These are phyloP conservation scores for Saraca asoca DNA, from an alignment of 331 rosid species.

Conservation along the genomic window DNA sequence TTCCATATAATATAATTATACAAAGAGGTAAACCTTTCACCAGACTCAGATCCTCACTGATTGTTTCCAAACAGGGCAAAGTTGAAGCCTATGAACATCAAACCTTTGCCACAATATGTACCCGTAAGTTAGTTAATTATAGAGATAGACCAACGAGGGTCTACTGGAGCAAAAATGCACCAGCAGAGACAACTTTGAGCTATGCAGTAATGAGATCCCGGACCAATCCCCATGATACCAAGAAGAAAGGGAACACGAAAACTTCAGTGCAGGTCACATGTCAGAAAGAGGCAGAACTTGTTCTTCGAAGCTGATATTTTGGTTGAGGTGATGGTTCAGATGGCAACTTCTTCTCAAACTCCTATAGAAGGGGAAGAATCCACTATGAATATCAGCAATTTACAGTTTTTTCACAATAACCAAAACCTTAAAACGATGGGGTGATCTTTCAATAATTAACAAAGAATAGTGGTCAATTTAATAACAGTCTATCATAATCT, in stretches of 20 bases:
- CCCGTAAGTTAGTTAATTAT: conserved; percentile 39
- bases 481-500: neutral
- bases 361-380: conserved; percentile 40
- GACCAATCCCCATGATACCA: conserved; percentile 15
- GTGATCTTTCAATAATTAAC: conserved; percentile 11
- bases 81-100: conserved; percentile 34
- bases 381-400: conserved; percentile 24
- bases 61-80: conserved; percentile 25
- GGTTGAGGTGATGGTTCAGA: conserved; percentile 39
- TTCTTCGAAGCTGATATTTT: conserved; percentile 63
- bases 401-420: conserved; percentile 2
- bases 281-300: conserved; percentile 60
- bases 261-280: conserved; percentile 25
- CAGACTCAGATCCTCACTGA: conserved; percentile 30
- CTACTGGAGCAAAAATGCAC: conserved; percentile 32
- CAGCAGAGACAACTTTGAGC: conserved; percentile 23
- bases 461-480: conserved; percentile 3
- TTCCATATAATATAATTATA: neutral
- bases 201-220: conserved; percentile 31
- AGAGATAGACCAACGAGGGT: conserved; percentile 31
- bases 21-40: conserved; percentile 24
- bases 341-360: conserved; percentile 45
- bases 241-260: conserved; percentile 18
- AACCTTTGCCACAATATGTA: conserved; percentile 40
- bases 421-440: neutral